A percentile compares a stretch with the other conserved stretches of the same genome.
Conservation (phyloP, 106 monocot species). For the Allium sativum region DNA sequence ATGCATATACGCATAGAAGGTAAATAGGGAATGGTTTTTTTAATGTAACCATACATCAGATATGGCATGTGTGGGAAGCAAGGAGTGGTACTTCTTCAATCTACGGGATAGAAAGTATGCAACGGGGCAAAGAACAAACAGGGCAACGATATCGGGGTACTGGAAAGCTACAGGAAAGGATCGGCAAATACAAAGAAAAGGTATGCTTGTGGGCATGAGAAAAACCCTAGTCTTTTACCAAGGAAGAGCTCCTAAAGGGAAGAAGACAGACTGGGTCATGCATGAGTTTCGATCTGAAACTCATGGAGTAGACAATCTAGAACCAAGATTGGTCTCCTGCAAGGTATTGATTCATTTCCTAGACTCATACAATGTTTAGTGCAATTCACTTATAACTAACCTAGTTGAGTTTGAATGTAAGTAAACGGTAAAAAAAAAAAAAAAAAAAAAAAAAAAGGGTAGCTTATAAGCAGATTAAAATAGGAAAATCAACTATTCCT, state of each 20-base stretch:
- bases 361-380: background rate
- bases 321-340: conserved; percentile 3
- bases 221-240: conserved; percentile 87
- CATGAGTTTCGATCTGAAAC: conserved; percentile 44
- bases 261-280: conserved; percentile 93
- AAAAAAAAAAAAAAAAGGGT: no score
- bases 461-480: no score
- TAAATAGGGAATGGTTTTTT: no score
- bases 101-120: conserved; percentile 51
- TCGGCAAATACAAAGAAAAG: conserved; percentile 15
- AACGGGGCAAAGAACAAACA: conserved; percentile 56
- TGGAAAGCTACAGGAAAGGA: conserved; percentile 93
- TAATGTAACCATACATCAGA: no score
- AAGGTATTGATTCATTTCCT: background rate
- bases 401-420: no score
- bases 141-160: conserved; percentile 64
- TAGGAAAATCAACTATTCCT: no score
- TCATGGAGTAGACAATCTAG: background rate
- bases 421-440: no score
- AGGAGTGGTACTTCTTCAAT: conserved; percentile 72
- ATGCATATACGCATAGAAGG: no score
- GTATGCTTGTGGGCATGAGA: conserved; percentile 52
- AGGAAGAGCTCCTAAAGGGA: conserved; percentile 81
- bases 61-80: conserved; percentile 14
- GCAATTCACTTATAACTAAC: no score